phyloP scores from a whole-genome alignment of 2,329 filamentous ascomycete species.

The Colletotrichum navitas region DNA sequence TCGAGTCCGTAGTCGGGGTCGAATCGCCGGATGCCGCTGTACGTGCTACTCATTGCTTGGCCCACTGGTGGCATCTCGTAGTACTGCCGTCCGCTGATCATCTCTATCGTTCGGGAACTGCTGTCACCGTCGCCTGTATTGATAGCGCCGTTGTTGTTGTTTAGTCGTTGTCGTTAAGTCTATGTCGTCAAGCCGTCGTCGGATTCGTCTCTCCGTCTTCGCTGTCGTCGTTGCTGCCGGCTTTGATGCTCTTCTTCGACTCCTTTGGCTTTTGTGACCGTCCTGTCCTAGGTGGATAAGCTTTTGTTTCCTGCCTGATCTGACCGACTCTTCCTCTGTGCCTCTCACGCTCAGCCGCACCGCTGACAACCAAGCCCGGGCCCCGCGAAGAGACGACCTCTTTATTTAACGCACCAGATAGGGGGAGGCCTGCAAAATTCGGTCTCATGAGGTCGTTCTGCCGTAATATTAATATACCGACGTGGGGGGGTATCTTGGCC shows the following conservation, averaged over 20 bases:
- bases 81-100: slow-evolving; percentile 38
- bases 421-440: slow-evolving; percentile 8
- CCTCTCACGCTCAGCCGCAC: slow-evolving; percentile 9
- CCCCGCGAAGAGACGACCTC: not conserved
- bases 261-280: not conserved
- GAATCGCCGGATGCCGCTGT: slow-evolving; percentile 29
- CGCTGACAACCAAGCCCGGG: not conserved
- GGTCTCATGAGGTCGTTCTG: slow-evolving; percentile 39
- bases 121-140: not conserved
- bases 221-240: not conserved
- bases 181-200: not conserved
- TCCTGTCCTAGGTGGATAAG: slow-evolving; percentile 2
- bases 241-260: not conserved
- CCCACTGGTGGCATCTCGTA: slow-evolving; percentile 29
- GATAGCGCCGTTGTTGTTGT: not conserved
- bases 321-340: slow-evolving; percentile 10
- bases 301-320: not conserved
- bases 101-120: not conserved
- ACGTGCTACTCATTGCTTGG: slow-evolving; percentile 15
- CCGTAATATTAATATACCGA: slow-evolving; percentile 40
- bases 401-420: slow-evolving; percentile 26
- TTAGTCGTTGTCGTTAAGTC: not conserved
- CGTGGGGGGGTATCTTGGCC: slow-evolving; percentile 39
- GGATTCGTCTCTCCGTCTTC: not conserved
- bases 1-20: slow-evolving; percentile 30